Base-by-base conservation (phyloP, 441 rosid genomes). In the Codiaeum variegatum region DNA sequence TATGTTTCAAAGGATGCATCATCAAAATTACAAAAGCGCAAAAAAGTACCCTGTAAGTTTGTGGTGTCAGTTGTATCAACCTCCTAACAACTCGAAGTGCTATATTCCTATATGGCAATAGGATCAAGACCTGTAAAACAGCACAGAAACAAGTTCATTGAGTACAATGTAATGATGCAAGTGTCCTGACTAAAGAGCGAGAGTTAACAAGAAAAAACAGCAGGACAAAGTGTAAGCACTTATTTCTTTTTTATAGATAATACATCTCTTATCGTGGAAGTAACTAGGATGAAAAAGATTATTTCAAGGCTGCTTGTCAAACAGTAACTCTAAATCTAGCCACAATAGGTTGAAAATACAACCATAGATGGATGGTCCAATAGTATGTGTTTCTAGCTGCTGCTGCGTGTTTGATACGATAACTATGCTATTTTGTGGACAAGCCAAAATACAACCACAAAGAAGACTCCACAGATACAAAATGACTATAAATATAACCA, bases 31-130 rank as follows among this genome's bases (percentile, higher is more conserved):
- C 16, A 59, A 46, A 73, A 75, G 34, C 46, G 69, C 52, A 61
- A 72, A 62, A 29, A 47, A 67, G 24, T 87, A 95, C 99, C 96
- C 87, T 91, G 83, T 81, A 85, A 79, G 86, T 75, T 73, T 85
- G 77, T 34, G 97, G 98, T 38, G 96, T 88, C 74, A 95, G 83
- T 76, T 86, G 88, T 82, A 91, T 88, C 70, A 95, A 71, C 84
- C 95, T 88, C 87, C 83, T 87, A 71, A 95, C 84, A 75, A 89
- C 88, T 38, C 87, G 88, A 65, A 79, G 79, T 42, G 98, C 94
- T 73, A 89, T 79, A 82, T 87, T 88, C 82, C 88, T 88, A 73
- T 87, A 54, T 0, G 99, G 99, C 88, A 92, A 75, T 44, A 95
- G 75, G 79, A 95, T 86, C 87, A 95, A 77, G 74, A 93, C 86